These are phyloP conservation scores for Blepharisma undulans DNA, from an alignment of 169 alveolate species.

Conservation along the genomic window DNA sequence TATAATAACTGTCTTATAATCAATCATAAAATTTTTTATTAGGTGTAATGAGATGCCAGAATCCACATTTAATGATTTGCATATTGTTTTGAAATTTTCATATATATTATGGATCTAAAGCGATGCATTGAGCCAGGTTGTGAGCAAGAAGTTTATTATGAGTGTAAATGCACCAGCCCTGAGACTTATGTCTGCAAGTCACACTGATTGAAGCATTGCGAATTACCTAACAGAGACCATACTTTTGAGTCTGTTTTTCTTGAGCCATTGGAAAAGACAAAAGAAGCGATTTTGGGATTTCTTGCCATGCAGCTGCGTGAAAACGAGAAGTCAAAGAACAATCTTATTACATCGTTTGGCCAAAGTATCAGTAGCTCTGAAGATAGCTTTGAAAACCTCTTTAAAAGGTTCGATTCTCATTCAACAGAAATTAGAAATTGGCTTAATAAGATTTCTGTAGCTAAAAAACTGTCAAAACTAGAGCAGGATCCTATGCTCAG, in stretches of 20 bases:
- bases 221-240: not conserved
- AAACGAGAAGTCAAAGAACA: not conserved
- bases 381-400: not conserved
- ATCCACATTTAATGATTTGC: too few species aligned
- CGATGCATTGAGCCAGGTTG: not conserved
- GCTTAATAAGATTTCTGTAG: not conserved
- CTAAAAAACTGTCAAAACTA: not conserved
- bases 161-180: not conserved
- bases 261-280: not conserved
- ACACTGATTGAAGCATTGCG: not conserved
- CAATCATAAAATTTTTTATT: too few species aligned
- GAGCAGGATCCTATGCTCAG: not conserved
- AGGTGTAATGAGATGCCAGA: too few species aligned
- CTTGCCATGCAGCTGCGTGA: not conserved
- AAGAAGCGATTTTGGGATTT: not conserved
- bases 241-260: not conserved
- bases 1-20: too few species aligned
- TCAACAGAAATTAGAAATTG: not conserved
- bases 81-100: too few species aligned
- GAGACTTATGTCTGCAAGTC: not conserved
- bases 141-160: not conserved
- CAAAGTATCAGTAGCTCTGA: not conserved
- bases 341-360: not conserved
- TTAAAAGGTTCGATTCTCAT: not conserved
- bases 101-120: not conserved